A percentile compares a stretch with the other conserved stretches of the same genome.
Evolutionary conservation across 1,139 yeast species (phyloP).

Genomic region (Yamadazyma conglobata): DNA sequence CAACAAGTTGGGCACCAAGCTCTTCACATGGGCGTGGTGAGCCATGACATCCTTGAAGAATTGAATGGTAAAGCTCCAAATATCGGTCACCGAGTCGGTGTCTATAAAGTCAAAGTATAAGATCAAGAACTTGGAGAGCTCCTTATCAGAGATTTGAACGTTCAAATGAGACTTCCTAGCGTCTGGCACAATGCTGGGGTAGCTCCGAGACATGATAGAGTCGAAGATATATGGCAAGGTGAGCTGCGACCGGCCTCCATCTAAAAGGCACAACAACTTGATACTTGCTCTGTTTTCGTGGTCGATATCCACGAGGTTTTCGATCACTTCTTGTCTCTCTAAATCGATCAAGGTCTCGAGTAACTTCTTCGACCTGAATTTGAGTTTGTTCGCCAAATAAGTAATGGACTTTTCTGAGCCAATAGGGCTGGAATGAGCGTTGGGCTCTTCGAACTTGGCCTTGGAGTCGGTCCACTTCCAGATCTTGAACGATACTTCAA

Average conservation of each 20-base stretch:
- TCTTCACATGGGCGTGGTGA: constrained; percentile 47
- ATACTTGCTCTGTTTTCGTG: constrained; percentile 18
- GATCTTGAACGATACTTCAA: constrained; percentile 51
- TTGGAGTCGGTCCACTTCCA: constrained; percentile 75
- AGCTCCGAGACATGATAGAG: constrained; percentile 43
- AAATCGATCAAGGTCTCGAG: constrained; percentile 65
- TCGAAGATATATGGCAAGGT: constrained; percentile 68
- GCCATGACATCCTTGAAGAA: constrained; percentile 59
- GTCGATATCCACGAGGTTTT: constrained; percentile 49
- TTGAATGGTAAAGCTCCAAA: constrained; percentile 55
- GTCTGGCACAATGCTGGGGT: constrained; percentile 31
- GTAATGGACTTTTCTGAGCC: constrained; percentile 44
- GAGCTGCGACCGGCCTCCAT: constrained; percentile 77
- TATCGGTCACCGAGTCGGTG: constrained; percentile 71
- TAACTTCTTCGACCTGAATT: constrained; percentile 66
- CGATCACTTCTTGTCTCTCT: constrained; percentile 74
- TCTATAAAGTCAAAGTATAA: constrained; percentile 64
- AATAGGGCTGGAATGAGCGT: constrained; percentile 3
- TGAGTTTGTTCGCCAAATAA: constrained; percentile 64
- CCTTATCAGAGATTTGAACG: constrained; percentile 37
- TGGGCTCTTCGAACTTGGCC: constrained; percentile 18
- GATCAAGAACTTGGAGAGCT: constrained; percentile 50
- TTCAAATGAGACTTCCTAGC: constrained; percentile 40
- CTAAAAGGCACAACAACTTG: constrained; percentile 70
- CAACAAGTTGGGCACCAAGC: constrained; percentile 50